Evolutionary conservation across 345 rosid genomes (phyloP).

Genomic region (Euphorbia peplus): DNA sequence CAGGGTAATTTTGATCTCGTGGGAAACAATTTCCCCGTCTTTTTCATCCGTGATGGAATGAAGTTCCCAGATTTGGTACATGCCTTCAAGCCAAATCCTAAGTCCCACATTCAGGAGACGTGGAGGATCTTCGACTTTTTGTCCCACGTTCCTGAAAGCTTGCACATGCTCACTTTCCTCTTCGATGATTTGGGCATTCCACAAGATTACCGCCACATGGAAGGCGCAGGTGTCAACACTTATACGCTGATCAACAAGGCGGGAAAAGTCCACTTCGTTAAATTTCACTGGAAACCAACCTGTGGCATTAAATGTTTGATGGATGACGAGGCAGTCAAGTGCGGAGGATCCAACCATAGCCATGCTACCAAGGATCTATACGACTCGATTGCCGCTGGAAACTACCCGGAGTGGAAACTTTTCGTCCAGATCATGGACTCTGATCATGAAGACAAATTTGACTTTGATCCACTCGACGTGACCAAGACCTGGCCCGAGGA

Average conservation of each 20-base stretch:
- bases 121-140: slow-evolving; percentile 95
- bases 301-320: slow-evolving; percentile 76
- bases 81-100: slow-evolving; percentile 94
- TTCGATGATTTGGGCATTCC: slow-evolving; percentile 93
- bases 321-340: slow-evolving; percentile 85
- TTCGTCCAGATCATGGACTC: slow-evolving; percentile 85
- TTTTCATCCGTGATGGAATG: slow-evolving; percentile 93
- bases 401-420: slow-evolving; percentile 90
- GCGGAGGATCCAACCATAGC: slow-evolving; percentile 96
- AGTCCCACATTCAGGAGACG: slow-evolving; percentile 89
- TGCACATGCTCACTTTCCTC: slow-evolving; percentile 81
- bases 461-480: slow-evolving; percentile 95
- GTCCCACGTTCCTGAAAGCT: slow-evolving; percentile 94
- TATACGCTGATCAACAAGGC: slow-evolving; percentile 79
- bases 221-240: slow-evolving; percentile 86
- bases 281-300: slow-evolving; percentile 97
- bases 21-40: slow-evolving; percentile 97
- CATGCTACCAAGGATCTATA: slow-evolving; percentile 95
- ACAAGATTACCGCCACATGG: slow-evolving; percentile 95
- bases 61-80: slow-evolving; percentile 96
- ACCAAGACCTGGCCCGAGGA: slow-evolving; percentile 99
- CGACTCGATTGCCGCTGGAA: slow-evolving; percentile 89
- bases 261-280: slow-evolving; percentile 79
- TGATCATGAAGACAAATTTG: slow-evolving; percentile 65
- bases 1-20: slow-evolving; percentile 99